These are phyloP conservation scores for Beauveria caledonica DNA, from an alignment of 2,329 filamentous ascomycete genomes.

Conservation along the genomic window DNA sequence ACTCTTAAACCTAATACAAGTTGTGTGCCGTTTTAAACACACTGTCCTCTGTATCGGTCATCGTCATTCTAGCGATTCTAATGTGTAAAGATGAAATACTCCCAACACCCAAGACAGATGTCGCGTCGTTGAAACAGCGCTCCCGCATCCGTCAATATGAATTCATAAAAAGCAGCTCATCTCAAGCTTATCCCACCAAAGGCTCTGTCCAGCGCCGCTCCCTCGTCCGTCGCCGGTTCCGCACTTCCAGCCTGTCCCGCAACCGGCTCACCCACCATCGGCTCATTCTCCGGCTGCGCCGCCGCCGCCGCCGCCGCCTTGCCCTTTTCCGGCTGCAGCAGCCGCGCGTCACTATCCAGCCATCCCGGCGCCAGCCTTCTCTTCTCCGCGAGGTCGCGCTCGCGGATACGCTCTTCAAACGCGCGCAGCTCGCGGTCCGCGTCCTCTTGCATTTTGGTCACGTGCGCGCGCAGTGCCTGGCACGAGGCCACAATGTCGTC, in stretches of 20 bases:
- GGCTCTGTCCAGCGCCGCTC: conserved; percentile 48
- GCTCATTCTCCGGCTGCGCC: conserved; percentile 13
- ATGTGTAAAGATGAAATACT: too few relatives aligned
- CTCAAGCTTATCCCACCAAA: conserved; percentile 42
- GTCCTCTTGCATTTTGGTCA: conserved; percentile 59
- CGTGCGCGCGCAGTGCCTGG: conserved; percentile 65
- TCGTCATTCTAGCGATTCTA: not conserved
- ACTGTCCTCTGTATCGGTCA: not conserved
- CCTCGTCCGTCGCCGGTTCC: conserved; percentile 37
- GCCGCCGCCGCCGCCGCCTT: conserved; percentile 22
- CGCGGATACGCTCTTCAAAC: conserved; percentile 60
- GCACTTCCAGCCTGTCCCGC: conserved; percentile 20
- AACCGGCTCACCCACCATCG: not conserved
- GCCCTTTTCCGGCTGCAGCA: conserved; percentile 59
- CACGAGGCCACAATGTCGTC: conserved; percentile 80
- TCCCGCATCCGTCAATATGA: too few relatives aligned
- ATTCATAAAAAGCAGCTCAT: conserved; percentile 7
- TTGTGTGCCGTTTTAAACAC: not conserved
- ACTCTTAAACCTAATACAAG: conserved; percentile 10
- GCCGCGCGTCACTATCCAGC: conserved; percentile 63
- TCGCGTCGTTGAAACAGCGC: too few relatives aligned
- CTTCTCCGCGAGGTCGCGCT: conserved; percentile 69
- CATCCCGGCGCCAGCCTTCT: conserved; percentile 70
- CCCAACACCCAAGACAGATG: too few relatives aligned
- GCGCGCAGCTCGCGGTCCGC: conserved; percentile 58